Evolutionary conservation across 2,329 filamentous ascomycete genomes (phyloP).

Genomic region (Aspergillus fischeri): DNA sequence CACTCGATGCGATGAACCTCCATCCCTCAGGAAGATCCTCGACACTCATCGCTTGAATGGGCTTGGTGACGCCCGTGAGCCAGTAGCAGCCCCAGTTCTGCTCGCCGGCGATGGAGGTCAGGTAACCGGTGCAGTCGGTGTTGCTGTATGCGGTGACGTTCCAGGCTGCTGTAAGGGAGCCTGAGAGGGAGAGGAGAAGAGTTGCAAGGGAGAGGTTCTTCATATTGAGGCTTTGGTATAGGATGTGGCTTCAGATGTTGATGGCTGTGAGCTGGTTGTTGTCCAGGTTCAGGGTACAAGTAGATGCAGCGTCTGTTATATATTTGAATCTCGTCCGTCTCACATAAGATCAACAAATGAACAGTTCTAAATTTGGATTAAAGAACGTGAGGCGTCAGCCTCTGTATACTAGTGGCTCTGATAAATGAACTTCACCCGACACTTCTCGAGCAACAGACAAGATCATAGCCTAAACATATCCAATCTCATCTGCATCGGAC

Average conservation of each 20-base stretch:
- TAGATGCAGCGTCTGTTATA: neutral
- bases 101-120: neutral
- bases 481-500: neutral
- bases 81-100: neutral
- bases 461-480: neutral
- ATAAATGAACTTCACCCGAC: neutral
- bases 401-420: neutral
- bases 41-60: neutral
- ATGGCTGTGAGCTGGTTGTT: neutral
- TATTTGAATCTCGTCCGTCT: neutral
- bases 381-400: neutral
- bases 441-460: neutral
- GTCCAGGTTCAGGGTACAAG: too few relatives aligned
- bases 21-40: neutral
- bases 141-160: neutral
- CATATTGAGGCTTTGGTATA: neutral
- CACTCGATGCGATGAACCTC: neutral
- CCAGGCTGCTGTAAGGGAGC: neutral
- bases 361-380: neutral
- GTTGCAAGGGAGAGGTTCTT: neutral
- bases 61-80: neutral
- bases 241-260: too few relatives aligned
- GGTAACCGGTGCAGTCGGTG: neutral
- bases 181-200: neutral
- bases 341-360: neutral